Conservation (phyloP, 1,284 basidiomycete species). For the Puccinia coronata region DNA sequence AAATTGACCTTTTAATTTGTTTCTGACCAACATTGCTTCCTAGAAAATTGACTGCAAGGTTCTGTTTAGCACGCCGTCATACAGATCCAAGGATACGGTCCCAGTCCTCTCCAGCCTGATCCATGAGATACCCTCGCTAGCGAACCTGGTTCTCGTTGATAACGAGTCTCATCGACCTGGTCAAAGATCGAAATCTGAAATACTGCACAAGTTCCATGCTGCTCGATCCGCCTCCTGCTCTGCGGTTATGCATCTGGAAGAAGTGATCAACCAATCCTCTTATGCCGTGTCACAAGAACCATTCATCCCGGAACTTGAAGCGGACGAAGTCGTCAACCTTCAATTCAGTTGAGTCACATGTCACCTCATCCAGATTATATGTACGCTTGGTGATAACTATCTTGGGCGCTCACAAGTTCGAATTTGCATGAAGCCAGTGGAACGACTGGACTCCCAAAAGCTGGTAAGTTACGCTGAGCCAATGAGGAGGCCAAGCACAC, state of each 20-base stretch:
- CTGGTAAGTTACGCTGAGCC: background rate
- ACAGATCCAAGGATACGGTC: slow-evolving; percentile 22
- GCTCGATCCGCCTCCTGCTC: background rate
- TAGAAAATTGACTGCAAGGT: slow-evolving; percentile 44
- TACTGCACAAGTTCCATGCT: slow-evolving; percentile 4
- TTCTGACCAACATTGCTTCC: background rate
- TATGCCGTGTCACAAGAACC: background rate
- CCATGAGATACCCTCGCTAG: slow-evolving; percentile 1
- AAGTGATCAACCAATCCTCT: background rate
- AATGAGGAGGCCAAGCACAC: background rate
- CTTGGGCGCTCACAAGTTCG: background rate
- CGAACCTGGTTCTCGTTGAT: slow-evolving; percentile 11
- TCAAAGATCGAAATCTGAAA: slow-evolving; percentile 6
- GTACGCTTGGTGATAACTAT: no score
- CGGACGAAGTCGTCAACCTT: slow-evolving; percentile 28
- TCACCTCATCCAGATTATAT: background rate
- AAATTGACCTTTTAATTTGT: background rate
- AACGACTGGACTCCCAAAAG: slow-evolving; percentile 29
- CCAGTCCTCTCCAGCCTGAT: slow-evolving; percentile 17
- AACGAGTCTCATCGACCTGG: slow-evolving; percentile 1
- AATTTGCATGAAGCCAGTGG: slow-evolving; percentile 4
- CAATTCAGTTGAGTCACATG: slow-evolving; percentile 41
- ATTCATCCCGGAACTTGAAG: background rate
- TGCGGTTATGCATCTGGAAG: slow-evolving; percentile 5
- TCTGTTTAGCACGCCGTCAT: slow-evolving; percentile 23